A percentile compares a stretch with the other conserved stretches of the same genome.
These are phyloP conservation scores for Lachancea thermotolerans DNA, from an alignment of 805 yeast genomes.

Conservation along the genomic window DNA sequence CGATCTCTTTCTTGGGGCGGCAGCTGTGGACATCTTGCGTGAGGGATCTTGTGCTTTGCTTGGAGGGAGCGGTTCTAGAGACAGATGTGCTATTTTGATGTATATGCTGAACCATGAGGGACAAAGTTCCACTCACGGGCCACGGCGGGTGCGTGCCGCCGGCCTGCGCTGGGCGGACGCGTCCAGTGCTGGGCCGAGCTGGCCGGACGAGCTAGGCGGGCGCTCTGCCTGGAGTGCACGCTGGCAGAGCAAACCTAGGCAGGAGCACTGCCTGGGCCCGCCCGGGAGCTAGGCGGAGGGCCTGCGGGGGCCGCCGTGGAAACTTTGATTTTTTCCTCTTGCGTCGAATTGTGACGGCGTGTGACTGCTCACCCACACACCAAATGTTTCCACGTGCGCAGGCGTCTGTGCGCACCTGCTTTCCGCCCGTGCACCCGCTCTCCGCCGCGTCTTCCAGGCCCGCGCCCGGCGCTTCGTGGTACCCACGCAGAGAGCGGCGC, in stretches of 20 bases:
- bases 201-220: no score
- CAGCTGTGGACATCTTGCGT: constrained; percentile 25
- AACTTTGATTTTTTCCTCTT: not conserved
- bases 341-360: not conserved
- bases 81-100: not conserved
- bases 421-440: no score
- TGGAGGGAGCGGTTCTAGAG: not conserved
- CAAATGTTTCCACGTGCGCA: not conserved
- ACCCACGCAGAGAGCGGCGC: not conserved
- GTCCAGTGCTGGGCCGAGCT: no score
- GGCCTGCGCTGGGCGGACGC: no score
- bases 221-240: no score
- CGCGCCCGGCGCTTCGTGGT: not conserved
- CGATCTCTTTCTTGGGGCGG: constrained; percentile 68
- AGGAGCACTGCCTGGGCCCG: not conserved
- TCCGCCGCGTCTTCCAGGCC: not conserved
- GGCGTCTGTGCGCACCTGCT: no score
- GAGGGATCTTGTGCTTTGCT: not conserved
- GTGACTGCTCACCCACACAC: constrained; percentile 4
- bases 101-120: not conserved
- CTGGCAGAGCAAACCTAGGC: no score
- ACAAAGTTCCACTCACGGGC: no score
- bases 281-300: not conserved
- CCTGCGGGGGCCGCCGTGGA: not conserved
- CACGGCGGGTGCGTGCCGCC: no score